phyloP scores from a whole-genome alignment of 768 basidiomycete species.

The Lentinula detonsa region DNA sequence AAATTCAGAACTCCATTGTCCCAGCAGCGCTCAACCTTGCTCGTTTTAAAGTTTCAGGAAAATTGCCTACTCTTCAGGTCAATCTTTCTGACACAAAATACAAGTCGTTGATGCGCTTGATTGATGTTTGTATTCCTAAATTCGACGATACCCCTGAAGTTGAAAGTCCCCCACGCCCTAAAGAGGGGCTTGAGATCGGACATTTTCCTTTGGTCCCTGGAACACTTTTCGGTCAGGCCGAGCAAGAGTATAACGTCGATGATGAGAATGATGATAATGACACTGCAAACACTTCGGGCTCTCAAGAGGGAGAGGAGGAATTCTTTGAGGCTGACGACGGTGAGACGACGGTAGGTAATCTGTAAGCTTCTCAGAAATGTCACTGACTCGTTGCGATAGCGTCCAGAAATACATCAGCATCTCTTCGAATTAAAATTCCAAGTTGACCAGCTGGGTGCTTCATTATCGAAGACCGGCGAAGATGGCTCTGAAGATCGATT shows the following conservation, averaged over 20 bases:
- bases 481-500: slow-evolving; percentile 66
- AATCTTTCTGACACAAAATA: slow-evolving; percentile 92
- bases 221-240: slow-evolving; percentile 42
- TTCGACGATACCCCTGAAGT: slow-evolving; percentile 39
- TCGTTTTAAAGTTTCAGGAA: slow-evolving; percentile 86
- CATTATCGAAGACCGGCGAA: slow-evolving; percentile 62
- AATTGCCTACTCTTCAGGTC: slow-evolving; percentile 79
- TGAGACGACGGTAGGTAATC: slow-evolving; percentile 39
- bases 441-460: slow-evolving; percentile 77
- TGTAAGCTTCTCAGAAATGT: background rate
- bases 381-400: slow-evolving; percentile 16
- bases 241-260: slow-evolving; percentile 66
- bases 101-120: slow-evolving; percentile 84
- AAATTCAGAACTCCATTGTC: slow-evolving; percentile 90
- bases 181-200: slow-evolving; percentile 16
- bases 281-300: slow-evolving; percentile 14
- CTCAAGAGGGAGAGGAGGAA: slow-evolving; percentile 40
- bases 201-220: slow-evolving; percentile 47
- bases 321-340: slow-evolving; percentile 75
- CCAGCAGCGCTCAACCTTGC: slow-evolving; percentile 76
- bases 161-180: slow-evolving; percentile 8
- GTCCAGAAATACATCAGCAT: slow-evolving; percentile 42
- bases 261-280: slow-evolving; percentile 38
- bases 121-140: slow-evolving; percentile 86
- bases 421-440: slow-evolving; percentile 83